These are phyloP conservation scores for Hyphopichia buzzinii DNA, from an alignment of 1,139 yeast genomes.

Conservation along the genomic window DNA sequence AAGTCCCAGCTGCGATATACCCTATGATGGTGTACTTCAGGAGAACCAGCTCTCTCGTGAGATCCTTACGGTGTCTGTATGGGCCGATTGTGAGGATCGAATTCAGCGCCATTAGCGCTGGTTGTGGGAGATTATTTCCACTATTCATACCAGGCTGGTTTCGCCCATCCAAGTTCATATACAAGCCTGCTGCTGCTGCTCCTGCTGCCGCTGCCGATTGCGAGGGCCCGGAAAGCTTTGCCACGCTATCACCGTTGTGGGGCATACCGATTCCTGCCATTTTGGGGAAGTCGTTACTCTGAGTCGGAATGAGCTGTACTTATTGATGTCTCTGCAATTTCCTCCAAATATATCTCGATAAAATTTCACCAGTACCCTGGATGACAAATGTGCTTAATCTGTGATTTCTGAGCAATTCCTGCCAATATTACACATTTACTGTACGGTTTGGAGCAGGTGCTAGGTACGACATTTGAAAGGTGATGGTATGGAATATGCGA, in stretches of 20 bases:
- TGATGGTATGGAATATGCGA: no score
- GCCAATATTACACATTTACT: no score
- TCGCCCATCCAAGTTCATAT: neutral
- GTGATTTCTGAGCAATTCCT: no score
- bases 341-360: no score
- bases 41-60: conserved; percentile 65
- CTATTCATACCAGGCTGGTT: neutral
- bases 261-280: neutral
- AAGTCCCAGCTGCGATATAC: conserved; percentile 97
- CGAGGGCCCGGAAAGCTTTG: neutral
- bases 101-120: conserved; percentile 62
- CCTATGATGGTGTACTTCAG: conserved; percentile 87
- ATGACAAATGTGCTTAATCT: no score
- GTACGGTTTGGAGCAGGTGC: no score
- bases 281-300: no score
- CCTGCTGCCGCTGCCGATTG: neutral
- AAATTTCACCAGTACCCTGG: no score
- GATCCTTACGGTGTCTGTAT: conserved; percentile 70
- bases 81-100: conserved; percentile 72
- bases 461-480: no score
- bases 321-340: no score
- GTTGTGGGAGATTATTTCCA: conserved; percentile 25
- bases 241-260: neutral
- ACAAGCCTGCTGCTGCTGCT: neutral
- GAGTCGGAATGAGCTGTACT: no score